phyloP scores from a whole-genome alignment of 2,329 filamentous ascomycete genomes.

The Aspergillus sp. region DNA sequence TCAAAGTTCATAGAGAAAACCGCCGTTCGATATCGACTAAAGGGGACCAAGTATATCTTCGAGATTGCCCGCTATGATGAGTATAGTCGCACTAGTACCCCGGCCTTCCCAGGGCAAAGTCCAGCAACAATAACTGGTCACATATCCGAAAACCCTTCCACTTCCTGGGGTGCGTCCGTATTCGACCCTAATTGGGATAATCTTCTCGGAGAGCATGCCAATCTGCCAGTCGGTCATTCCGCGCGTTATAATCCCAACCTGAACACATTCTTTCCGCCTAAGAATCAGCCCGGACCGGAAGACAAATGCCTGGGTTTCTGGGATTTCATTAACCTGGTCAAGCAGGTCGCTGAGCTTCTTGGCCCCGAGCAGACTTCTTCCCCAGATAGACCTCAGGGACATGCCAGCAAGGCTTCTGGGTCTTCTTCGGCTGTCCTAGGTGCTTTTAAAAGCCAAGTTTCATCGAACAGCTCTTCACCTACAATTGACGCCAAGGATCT shows the following conservation, averaged over 20 bases:
- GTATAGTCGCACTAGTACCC: conserved; percentile 16
- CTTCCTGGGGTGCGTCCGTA: conserved; percentile 34
- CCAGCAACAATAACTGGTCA: conserved; percentile 2
- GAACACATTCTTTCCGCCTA: conserved; percentile 32
- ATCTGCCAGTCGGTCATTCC: conserved; percentile 27
- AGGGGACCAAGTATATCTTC: conserved; percentile 36
- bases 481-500: conserved; percentile 1
- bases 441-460: neutral
- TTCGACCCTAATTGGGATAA: conserved; percentile 39
- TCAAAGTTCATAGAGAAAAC: conserved; percentile 35
- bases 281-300: conserved; percentile 7
- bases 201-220: conserved; percentile 31
- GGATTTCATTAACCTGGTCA: conserved; percentile 30
- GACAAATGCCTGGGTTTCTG: conserved; percentile 26
- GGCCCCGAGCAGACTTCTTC: conserved; percentile 12
- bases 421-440: neutral
- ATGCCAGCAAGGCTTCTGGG: neutral
- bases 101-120: conserved; percentile 9
- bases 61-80: conserved; percentile 41
- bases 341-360: conserved; percentile 28
- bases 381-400: neutral
- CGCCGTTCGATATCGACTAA: conserved; percentile 33
- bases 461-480: conserved; percentile 5
- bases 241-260: conserved; percentile 27
- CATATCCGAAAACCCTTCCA: conserved; percentile 19